Evolutionary conservation across 306 rosid genomes (phyloP), one percentile per base, ranked within the genome.

Genomic region (Calophaca sinica): DNA sequence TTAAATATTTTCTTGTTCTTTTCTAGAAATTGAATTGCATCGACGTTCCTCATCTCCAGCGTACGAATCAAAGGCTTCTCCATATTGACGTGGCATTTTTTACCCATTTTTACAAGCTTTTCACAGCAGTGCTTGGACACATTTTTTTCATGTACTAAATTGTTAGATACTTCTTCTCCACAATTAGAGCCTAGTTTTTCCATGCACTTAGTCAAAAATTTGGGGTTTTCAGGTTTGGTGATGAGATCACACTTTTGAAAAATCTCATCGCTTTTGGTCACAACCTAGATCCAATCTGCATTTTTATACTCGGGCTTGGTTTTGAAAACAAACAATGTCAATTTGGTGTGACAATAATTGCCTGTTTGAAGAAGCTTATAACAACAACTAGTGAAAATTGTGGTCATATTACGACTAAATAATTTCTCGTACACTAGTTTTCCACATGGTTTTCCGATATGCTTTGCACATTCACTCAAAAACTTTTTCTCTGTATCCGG

Each of bases 341-440:
- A 5, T 12, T 9, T 63, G 1, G 8, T 11, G 33, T 79, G 41
- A 48, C 78, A 71, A 4, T 42, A 10, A 5, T 71, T 13, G 12
- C 73, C 78, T 2, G 38, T 45, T 79, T 72, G 78, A 35, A 53
- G 4, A 3, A 79, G 15, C 45, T 79, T 79, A n/a, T 72, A 63
- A 26, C 83, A 72, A 45, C 74, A 72, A 1, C 26, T 10, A 3
- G 0, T 5, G 10, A 68, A 3, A 10, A 46, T 4, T 1, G 0
- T 5, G 1, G 5, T 2, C 3, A 28, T 36, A 2, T 5, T 6
- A 7, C 49, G 0, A 7, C 3, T 10, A 5, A 13, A 7, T 5
- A 79, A 7, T 20, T 49, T 4, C 2, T 54, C 26, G 9, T 7
- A 3, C 6, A 70, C 28, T 59, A 50, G 29, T 4, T 28, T 12